Conservation (phyloP, 2,329 filamentous ascomycete genomes). For the Pseudocercospora cruenta region DNA sequence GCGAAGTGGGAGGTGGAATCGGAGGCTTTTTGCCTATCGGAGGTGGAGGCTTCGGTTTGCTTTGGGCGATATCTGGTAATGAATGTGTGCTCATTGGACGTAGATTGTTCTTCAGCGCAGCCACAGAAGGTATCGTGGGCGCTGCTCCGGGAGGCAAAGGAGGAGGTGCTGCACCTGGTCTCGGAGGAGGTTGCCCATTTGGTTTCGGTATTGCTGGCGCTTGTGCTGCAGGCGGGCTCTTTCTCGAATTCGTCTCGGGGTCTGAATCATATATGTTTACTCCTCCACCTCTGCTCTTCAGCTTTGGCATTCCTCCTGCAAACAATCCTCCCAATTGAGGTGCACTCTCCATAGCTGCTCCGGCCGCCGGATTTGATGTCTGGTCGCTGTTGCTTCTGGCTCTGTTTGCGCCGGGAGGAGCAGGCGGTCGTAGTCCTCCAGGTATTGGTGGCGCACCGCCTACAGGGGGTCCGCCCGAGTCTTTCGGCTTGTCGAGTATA, state of each 20-base stretch:
- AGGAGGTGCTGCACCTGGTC: slow-evolving; percentile 52
- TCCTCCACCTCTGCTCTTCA: slow-evolving; percentile 78
- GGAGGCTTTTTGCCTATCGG: slow-evolving; percentile 75
- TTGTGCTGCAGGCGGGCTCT: slow-evolving; percentile 57
- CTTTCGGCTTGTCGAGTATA: slow-evolving; percentile 59
- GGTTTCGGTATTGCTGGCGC: slow-evolving; percentile 31
- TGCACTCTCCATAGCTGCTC: slow-evolving; percentile 59
- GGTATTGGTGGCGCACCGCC: slow-evolving; percentile 84
- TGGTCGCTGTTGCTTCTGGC: slow-evolving; percentile 84
- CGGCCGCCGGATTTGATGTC: slow-evolving; percentile 44
- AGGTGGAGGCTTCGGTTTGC: slow-evolving; percentile 70
- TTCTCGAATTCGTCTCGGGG: slow-evolving; percentile 62
- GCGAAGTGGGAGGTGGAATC: slow-evolving; percentile 59
- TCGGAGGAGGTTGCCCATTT: slow-evolving; percentile 40
- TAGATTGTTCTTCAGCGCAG: slow-evolving; percentile 51
- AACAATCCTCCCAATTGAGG: slow-evolving; percentile 88
- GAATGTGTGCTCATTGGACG: slow-evolving; percentile 65
- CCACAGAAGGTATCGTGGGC: slow-evolving; percentile 46
- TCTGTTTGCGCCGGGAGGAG: slow-evolving; percentile 63
- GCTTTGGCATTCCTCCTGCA: slow-evolving; percentile 91
- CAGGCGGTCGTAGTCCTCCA: slow-evolving; percentile 70
- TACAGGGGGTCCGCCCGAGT: slow-evolving; percentile 61
- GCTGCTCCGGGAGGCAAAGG: slow-evolving; percentile 60
- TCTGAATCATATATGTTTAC: slow-evolving; percentile 68
- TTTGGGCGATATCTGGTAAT: slow-evolving; percentile 53